phyloP scores from a whole-genome alignment of 1,284 basidiomycete species.

The Puccinia triticina region DNA sequence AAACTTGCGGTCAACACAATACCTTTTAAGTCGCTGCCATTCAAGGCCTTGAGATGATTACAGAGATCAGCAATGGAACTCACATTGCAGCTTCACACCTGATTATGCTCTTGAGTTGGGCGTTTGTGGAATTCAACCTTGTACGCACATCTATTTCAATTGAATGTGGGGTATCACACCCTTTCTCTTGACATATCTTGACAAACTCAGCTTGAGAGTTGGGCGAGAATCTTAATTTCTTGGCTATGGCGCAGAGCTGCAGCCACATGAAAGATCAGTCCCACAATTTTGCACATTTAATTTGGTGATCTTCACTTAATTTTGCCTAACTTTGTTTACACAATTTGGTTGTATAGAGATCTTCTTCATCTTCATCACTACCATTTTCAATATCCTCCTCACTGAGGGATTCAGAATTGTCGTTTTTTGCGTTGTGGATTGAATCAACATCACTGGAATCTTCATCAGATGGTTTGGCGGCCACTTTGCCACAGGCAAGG shows the following conservation, averaged over 20 bases:
- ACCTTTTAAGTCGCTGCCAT: background rate
- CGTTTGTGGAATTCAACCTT: too few relatives aligned
- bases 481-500: background rate
- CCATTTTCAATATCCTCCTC: background rate
- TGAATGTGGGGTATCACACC: background rate
- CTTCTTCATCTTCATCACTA: slow-evolving; percentile 1
- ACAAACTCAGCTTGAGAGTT: slow-evolving; percentile 2
- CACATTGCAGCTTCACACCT: background rate
- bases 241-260: background rate
- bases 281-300: background rate
- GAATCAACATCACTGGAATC: background rate
- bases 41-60: background rate
- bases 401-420: background rate
- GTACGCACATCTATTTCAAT: slow-evolving; percentile 15
- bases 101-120: background rate
- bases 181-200: slow-evolving; percentile 11
- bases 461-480: background rate
- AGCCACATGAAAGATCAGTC: background rate
- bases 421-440: background rate
- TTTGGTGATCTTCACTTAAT: too few relatives aligned
- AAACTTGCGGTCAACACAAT: background rate
- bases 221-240: background rate
- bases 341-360: background rate
- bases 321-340: background rate
- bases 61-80: background rate